Base-by-base conservation (phyloP, 305 asterid genomes). In the Andrographis paniculata region DNA sequence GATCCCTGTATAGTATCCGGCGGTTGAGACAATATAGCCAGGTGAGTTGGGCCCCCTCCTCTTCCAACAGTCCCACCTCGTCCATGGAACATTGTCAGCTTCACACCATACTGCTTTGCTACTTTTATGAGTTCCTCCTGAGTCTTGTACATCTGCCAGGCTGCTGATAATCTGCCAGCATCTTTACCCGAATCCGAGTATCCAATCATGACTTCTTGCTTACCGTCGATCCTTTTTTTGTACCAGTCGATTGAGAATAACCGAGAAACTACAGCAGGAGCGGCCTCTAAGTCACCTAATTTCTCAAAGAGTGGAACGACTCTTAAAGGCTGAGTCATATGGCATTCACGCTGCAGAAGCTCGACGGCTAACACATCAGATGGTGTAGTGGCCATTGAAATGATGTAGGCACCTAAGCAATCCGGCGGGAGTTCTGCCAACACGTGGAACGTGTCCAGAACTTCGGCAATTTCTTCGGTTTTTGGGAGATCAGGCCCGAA, bases 161-260 rank as follows among this genome's bases (percentile, higher is more conserved):
- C 94, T 0, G 94, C 94, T 0, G 94, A 70, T 0, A 83, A 62
- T 28, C 94, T 72, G 0, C 94, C 94, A 0, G 94, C 94, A 42
- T 83, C 94, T 62, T 83, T 83, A 22, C 94, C 94, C 0, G 94
- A 83, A 52, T 83, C 94, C 0, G 94, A 83, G 78, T 83, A 83
- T 27, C 94, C 94, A 13, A 83, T 74, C 94, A 83, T 83, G 51
- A 83, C 94, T 27, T 83, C 94, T 52, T 83, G 94, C 65, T 67
- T 76, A 5, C 92, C 82, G 6, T 83, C 59, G 53, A 83, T 83
- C 17, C 74, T 68, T 38, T 59, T 61, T 37, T 68, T 67, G 64
- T 83, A 83, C 94, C 94, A 79, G 1, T 83, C 94, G 5, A 83
- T 72, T 0, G 92, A 74, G 81, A 83, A 83, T 33, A 83, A 84